These are phyloP conservation scores for Triadica sebifera DNA, from an alignment of 345 rosid genomes.

Conservation along the genomic window DNA sequence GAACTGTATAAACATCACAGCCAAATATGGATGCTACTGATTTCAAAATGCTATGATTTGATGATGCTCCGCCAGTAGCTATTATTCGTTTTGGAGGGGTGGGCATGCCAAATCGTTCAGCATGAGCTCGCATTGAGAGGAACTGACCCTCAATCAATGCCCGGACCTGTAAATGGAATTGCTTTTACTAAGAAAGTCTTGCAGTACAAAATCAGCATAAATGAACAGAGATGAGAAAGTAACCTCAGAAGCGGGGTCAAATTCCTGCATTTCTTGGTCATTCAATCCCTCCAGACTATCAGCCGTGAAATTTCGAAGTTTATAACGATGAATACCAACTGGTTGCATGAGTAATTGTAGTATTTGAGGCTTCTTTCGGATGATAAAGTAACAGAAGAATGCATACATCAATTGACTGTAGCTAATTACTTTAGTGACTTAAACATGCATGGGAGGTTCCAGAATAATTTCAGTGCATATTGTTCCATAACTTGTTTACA, in stretches of 20 bases:
- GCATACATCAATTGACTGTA: background rate
- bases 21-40: constrained; percentile 69
- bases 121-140: constrained; percentile 81
- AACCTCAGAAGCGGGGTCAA: constrained; percentile 91
- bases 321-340: constrained; percentile 83
- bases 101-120: constrained; percentile 91
- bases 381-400: background rate
- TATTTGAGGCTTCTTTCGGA: background rate
- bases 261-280: constrained; percentile 61
- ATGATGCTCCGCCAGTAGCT: constrained; percentile 92
- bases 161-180: constrained; percentile 52
- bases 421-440: background rate
- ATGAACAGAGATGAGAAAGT: background rate
- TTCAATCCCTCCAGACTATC: constrained; percentile 42
- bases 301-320: constrained; percentile 55
- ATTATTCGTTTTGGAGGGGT: constrained; percentile 79
- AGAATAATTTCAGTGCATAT: background rate
- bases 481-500: background rate
- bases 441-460: background rate
- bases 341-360: constrained; percentile 21
- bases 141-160: constrained; percentile 88
- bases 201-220: background rate
- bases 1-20: constrained; percentile 75
- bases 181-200: background rate
- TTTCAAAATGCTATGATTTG: constrained; percentile 63